Evolutionary conservation across 2,329 filamentous ascomycete species (phyloP), one percentile per base, ranked within the genome.

Genomic region (Polychaeton citri): DNA sequence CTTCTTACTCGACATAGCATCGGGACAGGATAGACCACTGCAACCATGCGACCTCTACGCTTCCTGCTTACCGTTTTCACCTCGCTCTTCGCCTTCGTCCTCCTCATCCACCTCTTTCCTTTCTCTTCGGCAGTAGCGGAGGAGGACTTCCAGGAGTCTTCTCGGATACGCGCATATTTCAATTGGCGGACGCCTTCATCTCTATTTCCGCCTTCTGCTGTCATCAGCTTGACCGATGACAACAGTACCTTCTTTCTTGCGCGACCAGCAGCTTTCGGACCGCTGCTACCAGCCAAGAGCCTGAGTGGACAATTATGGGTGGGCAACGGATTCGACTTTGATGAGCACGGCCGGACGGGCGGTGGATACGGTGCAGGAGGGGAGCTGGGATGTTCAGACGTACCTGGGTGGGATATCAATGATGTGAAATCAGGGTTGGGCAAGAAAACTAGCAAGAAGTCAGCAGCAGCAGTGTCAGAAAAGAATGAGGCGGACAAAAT

Each of bases 231-330:
- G 42, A 94, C 87, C 52, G 86, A 96, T 60, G 90, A 98, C 61
- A 98, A 98, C 60, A 94, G 85, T 47, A 98, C 90, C 9, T 93
- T 92, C 48, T 98, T 98, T 63, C 71, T 93, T 37, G 87, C 90
- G 30, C 73, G 90, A 33, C 90, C 90, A 40, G 90, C 90, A 36
- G 87, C 85, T 26, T 98, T 96, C 62, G 90, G 90, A 1, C 85
- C 90, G 4, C 64, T 73, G 26, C 64, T 98, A 26, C 82, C 82
- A 1, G 59, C 67, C 9, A 75, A 72, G 39, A 88, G 90, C 18
- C 62, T 96, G 44, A 93, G 83, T 52, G 87, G 86, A 12, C 81
- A 87, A 54, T 65, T 98, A 35, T 96, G 88, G 88, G 81, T 94
- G 38, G 88, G 88, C 4, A 88, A 79, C 51, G 86, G 86, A 16